Conservation (phyloP, 2,329 filamentous ascomycete genomes). For the Botryotinia globosa region DNA sequence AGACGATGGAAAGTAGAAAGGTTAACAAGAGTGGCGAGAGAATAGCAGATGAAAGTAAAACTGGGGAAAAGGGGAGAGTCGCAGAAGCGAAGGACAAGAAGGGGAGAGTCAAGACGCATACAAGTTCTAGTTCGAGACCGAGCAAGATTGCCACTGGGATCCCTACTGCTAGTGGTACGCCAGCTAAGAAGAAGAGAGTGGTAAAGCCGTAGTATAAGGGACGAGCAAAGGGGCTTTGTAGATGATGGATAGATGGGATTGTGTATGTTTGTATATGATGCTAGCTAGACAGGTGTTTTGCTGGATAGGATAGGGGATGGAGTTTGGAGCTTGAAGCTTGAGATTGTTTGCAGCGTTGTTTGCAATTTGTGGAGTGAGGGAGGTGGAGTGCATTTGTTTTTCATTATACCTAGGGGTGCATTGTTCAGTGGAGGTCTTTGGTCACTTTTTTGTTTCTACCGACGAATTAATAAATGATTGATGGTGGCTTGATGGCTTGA, state of each 20-base stretch:
- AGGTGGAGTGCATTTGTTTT: neutral
- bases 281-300: neutral
- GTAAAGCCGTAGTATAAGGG: neutral
- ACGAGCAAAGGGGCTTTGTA: neutral
- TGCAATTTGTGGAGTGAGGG: neutral
- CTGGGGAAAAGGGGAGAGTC: conserved; percentile 28
- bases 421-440: neutral
- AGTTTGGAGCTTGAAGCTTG: neutral
- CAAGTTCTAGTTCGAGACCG: conserved; percentile 26
- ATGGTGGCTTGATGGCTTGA: neutral
- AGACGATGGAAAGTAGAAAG: conserved; percentile 27
- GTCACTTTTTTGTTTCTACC: neutral
- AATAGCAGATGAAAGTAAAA: conserved; percentile 28
- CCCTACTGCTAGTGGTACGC: conserved; percentile 36
- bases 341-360: neutral
- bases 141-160: conserved; percentile 36
- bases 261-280: neutral
- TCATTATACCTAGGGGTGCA: conserved; percentile 6
- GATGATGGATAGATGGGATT: neutral
- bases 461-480: neutral
- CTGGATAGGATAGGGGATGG: neutral
- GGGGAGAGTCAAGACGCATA: conserved; percentile 27
- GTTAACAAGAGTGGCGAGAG: conserved; percentile 11
- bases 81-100: conserved; percentile 31
- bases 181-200: conserved; percentile 34